These are phyloP conservation scores for Rhinocladiella mackenziei DNA, from an alignment of 2,329 filamentous ascomycete genomes.

Conservation along the genomic window DNA sequence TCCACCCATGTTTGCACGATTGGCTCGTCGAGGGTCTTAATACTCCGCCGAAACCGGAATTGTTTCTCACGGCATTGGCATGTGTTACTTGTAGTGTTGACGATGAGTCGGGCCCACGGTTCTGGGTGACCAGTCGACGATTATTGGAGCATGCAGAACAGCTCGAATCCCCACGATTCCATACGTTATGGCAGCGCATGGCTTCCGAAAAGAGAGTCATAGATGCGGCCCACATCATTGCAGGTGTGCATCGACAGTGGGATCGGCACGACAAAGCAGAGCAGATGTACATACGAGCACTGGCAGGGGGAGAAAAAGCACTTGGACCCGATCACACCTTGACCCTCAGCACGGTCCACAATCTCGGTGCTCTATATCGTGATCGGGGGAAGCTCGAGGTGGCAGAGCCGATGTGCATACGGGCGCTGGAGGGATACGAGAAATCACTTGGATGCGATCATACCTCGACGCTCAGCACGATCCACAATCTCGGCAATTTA, in stretches of 20 bases:
- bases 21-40: neutral
- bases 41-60: neutral
- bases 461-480: neutral
- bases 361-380: conserved; percentile 25
- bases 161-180: conserved; percentile 18
- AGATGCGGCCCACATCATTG: conserved; percentile 15
- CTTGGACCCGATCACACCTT: conserved; percentile 23
- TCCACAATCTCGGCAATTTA: neutral
- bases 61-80: neutral
- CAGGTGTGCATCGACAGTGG: conserved; percentile 17
- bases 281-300: conserved; percentile 13
- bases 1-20: conserved; percentile 10
- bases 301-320: conserved; percentile 11
- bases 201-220: conserved; percentile 25
- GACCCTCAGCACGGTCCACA: conserved; percentile 29
- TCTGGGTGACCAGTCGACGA: neutral
- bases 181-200: conserved; percentile 15
- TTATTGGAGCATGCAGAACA: conserved; percentile 3
- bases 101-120: neutral
- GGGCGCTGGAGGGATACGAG: neutral
- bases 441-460: neutral
- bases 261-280: conserved; percentile 15
- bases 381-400: conserved; percentile 29
- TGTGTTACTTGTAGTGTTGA: neutral
- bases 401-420: conserved; percentile 17